These are phyloP conservation scores for Colletotrichum acutatum DNA, from an alignment of 2,329 filamentous ascomycete genomes.

Conservation along the genomic window DNA sequence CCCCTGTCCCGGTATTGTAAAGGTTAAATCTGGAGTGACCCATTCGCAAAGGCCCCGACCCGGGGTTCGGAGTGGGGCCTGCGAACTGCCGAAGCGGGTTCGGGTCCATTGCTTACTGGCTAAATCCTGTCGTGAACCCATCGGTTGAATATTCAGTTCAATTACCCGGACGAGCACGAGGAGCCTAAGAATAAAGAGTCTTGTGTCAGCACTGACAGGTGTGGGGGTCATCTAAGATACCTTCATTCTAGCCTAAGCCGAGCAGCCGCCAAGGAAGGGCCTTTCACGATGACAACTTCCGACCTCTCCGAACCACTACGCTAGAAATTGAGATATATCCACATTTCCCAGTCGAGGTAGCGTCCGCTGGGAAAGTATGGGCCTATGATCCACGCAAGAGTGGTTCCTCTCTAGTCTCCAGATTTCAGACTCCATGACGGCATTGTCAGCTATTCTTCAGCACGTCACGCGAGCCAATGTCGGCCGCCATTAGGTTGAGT, in stretches of 20 bases:
- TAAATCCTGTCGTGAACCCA: background rate
- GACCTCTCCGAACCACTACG: background rate
- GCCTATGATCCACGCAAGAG: background rate
- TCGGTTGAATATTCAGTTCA: background rate
- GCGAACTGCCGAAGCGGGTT: conserved; percentile 20
- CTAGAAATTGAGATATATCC: background rate
- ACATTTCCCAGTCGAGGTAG: background rate
- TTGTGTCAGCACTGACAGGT: background rate
- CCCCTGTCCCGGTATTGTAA: background rate
- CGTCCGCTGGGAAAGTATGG: background rate
- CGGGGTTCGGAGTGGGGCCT: conserved; percentile 1
- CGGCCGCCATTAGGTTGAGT: background rate
- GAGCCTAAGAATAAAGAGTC: background rate
- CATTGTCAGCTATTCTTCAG: background rate
- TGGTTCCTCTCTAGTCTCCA: background rate
- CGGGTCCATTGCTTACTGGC: background rate
- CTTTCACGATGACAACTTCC: background rate
- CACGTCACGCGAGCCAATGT: background rate
- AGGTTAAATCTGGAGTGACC: background rate
- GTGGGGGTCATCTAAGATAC: background rate
- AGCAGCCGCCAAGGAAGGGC: background rate
- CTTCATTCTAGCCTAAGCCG: background rate
- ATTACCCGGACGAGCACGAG: background rate
- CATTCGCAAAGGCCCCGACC: background rate
- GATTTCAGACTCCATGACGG: conserved; percentile 12